Conservation (phyloP, 495 filamentous ascomycete genomes). For the Penicillium flavigenum region DNA sequence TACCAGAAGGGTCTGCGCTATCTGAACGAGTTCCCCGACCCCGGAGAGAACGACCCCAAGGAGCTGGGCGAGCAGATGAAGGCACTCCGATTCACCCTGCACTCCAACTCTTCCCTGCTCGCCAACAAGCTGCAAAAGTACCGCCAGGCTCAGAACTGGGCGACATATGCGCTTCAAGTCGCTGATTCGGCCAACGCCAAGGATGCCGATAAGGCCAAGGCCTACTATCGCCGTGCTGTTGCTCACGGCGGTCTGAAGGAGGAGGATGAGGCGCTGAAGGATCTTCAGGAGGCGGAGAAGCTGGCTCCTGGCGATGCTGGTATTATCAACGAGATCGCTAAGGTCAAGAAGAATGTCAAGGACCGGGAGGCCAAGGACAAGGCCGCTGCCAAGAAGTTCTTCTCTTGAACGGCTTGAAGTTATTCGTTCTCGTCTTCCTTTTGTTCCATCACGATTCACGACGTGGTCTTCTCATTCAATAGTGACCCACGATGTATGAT, state of each 20-base stretch:
- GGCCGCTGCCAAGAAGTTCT: slow-evolving; percentile 86
- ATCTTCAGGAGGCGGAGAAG: slow-evolving; percentile 73
- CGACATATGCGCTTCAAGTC: slow-evolving; percentile 71
- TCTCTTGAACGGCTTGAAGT: slow-evolving; percentile 44
- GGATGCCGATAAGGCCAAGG: slow-evolving; percentile 85
- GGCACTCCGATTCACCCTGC: slow-evolving; percentile 70
- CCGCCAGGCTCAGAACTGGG: slow-evolving; percentile 65
- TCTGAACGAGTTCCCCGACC: slow-evolving; percentile 79
- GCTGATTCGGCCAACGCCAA: slow-evolving; percentile 52
- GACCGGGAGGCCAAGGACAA: slow-evolving; percentile 82
- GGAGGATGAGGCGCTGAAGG: slow-evolving; percentile 77
- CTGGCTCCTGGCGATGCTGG: slow-evolving; percentile 74
- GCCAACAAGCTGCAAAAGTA: slow-evolving; percentile 75
- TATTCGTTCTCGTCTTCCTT: slow-evolving; percentile 7
- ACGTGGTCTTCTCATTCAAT: slow-evolving; percentile 18
- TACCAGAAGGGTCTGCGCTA: slow-evolving; percentile 98
- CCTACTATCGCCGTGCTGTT: slow-evolving; percentile 74
- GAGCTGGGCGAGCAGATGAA: slow-evolving; percentile 67
- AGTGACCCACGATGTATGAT: slow-evolving; percentile 28
- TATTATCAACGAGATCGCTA: slow-evolving; percentile 68
- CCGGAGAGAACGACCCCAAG: slow-evolving; percentile 61
- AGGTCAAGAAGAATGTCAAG: slow-evolving; percentile 71
- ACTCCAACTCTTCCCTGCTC: slow-evolving; percentile 76
- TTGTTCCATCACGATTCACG: slow-evolving; percentile 35
- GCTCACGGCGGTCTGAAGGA: slow-evolving; percentile 75